Evolutionary conservation across 306 rosid genomes (phyloP), one percentile per base, ranked within the genome.

Genomic region (Cyclanthera cordifolia): DNA sequence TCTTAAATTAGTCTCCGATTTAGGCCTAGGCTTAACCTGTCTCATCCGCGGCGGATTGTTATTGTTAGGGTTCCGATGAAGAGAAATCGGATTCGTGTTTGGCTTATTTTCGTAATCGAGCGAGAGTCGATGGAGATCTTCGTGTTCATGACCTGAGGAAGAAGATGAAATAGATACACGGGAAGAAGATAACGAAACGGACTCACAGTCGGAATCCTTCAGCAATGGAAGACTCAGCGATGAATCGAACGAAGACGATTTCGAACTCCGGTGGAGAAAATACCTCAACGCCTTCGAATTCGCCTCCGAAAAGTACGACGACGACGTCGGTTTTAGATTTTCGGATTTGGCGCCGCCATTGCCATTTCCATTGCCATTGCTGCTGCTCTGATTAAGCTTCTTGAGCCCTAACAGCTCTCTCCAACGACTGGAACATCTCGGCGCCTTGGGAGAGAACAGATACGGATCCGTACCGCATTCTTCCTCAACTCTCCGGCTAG

Each of bases 351-450:
- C 9, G 74, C 45, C 11, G 20, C 61, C 61, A 54, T 79, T 8
- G 20, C 61, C 61, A 54, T 79, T 8, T 28, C 32, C 32, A 28
- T 79, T 8, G 84, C 67, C 48, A 34, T 34, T 61, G 49, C 39
- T 39, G 52, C 48, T 15, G 61, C 57, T 83, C 67, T 72, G 89
- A 76, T 84, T 83, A 51, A 87, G 82, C 76, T 86, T 90, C 55
- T 88, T 94, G 13, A 90, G 48, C 43, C 97, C 95, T 30, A 94
- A 55, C 0, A 94, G 80, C 76, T 94, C 97, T 45, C 84, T 94
- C 99, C 97, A 90, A 59, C 95, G 85, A 77, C 95, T 87, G 2
- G 99, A 88, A 41, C 97, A 94, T n/a, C 97, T 81, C n/a, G 97
- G 99, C 0, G 97, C 99, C 75, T 94, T 94, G 0, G 99, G 97